phyloP scores from a whole-genome alignment of 2,329 filamentous ascomycete genomes.

The Phialocephala subalpina region DNA sequence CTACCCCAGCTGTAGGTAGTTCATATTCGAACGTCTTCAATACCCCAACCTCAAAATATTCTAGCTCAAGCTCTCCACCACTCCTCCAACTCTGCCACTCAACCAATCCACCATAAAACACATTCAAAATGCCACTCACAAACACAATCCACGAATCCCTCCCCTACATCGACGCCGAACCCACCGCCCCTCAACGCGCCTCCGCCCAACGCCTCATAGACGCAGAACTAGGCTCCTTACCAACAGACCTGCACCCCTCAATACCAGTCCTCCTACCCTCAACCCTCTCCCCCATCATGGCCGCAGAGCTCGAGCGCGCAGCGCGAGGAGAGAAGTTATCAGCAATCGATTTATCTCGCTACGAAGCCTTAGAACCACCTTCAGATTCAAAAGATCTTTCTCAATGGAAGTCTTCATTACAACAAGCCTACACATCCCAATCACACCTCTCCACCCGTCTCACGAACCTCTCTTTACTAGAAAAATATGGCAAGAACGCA shows the following conservation, averaged over 20 bases:
- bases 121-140: conserved; percentile 39
- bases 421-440: conserved; percentile 62
- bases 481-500: conserved; percentile 75
- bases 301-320: conserved; percentile 74
- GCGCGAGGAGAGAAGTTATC: conserved; percentile 63
- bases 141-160: conserved; percentile 42
- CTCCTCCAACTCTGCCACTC: conserved; percentile 1
- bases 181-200: conserved; percentile 67
- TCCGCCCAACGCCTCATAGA: conserved; percentile 75
- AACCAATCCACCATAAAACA: conserved; percentile 20
- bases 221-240: conserved; percentile 61
- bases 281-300: conserved; percentile 71
- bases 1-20: not conserved
- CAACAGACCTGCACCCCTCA: conserved; percentile 52
- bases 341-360: conserved; percentile 80
- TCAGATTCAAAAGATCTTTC: conserved; percentile 42
- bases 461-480: conserved; percentile 38
- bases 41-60: conserved; percentile 9
- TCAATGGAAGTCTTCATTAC: conserved; percentile 36
- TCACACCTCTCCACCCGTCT: conserved; percentile 59
- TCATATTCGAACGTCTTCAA: not conserved
- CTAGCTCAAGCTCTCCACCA: not conserved
- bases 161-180: conserved; percentile 76
- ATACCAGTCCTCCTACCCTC: conserved; percentile 65
- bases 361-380: conserved; percentile 77